phyloP scores from a whole-genome alignment of 1,284 basidiomycete genomes.

The Mycena sp. region DNA sequence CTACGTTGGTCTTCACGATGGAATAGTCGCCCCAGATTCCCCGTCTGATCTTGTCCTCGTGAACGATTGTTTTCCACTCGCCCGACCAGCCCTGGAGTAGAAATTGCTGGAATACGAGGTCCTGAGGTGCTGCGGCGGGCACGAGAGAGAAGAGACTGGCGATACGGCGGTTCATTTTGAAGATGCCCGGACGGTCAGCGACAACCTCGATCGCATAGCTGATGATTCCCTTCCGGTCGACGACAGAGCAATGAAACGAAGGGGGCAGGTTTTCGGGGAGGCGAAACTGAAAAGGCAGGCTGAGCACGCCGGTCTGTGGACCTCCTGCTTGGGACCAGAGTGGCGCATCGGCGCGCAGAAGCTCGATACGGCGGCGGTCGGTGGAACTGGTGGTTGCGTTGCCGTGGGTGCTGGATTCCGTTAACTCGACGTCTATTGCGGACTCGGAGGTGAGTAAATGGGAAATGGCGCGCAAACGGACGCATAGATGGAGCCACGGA shows the following conservation, averaged over 20 bases:
- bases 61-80: slow-evolving; percentile 10
- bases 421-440: slow-evolving; percentile 21
- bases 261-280: slow-evolving; percentile 15
- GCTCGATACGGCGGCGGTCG: slow-evolving; percentile 1
- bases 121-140: slow-evolving; percentile 2
- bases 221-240: slow-evolving; percentile 6
- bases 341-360: slow-evolving; percentile 7
- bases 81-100: slow-evolving; percentile 15
- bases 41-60: slow-evolving; percentile 12
- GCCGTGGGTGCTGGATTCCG: background rate
- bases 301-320: slow-evolving; percentile 1
- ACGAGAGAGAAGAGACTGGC: slow-evolving; percentile 12
- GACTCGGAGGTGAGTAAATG: background rate
- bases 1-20: slow-evolving; percentile 15
- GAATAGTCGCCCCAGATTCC: slow-evolving; percentile 23
- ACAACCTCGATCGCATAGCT: slow-evolving; percentile 17
- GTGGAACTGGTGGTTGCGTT: background rate
- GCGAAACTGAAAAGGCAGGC: slow-evolving; percentile 15
- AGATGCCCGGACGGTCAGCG: slow-evolving; percentile 18
- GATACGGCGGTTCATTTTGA: slow-evolving; percentile 15
- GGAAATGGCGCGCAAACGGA: background rate
- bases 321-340: slow-evolving; percentile 2
- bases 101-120: background rate
- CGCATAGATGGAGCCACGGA: slow-evolving; percentile 15
- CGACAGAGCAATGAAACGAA: slow-evolving; percentile 16